Evolutionary conservation across 352 stramenopile genomes (phyloP).

Genomic region (Globisporangium orthogonon): DNA sequence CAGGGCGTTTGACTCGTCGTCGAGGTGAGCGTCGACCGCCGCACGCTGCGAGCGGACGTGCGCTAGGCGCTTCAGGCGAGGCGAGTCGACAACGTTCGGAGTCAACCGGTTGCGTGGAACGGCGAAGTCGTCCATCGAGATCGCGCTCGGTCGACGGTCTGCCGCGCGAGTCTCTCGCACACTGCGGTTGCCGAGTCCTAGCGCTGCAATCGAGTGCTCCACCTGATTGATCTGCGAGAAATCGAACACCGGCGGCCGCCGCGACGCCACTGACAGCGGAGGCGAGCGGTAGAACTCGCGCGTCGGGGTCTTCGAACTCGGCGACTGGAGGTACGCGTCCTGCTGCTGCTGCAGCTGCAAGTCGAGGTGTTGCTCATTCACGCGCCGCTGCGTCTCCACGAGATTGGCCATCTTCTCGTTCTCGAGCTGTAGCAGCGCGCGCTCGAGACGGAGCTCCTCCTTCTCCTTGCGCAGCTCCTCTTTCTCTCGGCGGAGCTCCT

Average conservation of each 20-base stretch:
- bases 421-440: slow-evolving; percentile 57
- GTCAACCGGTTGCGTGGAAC: slow-evolving; percentile 20
- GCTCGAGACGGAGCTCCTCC: slow-evolving; percentile 67
- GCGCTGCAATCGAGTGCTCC: slow-evolving; percentile 11
- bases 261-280: slow-evolving; percentile 2
- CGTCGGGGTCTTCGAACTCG: background rate
- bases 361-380: slow-evolving; percentile 51
- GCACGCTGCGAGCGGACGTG: slow-evolving; percentile 16
- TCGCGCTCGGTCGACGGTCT: slow-evolving; percentile 30
- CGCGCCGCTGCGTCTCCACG: slow-evolving; percentile 48
- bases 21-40: slow-evolving; percentile 1
- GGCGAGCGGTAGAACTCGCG: background rate
- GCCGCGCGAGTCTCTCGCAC: slow-evolving; percentile 7
- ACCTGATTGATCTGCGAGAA: slow-evolving; percentile 14
- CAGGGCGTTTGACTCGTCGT: slow-evolving; percentile 24
- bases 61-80: slow-evolving; percentile 34
- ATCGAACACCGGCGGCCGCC: slow-evolving; percentile 9
- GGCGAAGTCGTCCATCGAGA: slow-evolving; percentile 67
- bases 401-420: slow-evolving; percentile 68
- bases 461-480: slow-evolving; percentile 63
- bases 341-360: slow-evolving; percentile 20
- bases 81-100: slow-evolving; percentile 23
- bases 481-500: slow-evolving; percentile 64
- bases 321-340: background rate
- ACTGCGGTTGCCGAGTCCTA: slow-evolving; percentile 3